Base-by-base conservation (phyloP, 108 stramenopile species). In the Pseudonitzschia pungens region DNA sequence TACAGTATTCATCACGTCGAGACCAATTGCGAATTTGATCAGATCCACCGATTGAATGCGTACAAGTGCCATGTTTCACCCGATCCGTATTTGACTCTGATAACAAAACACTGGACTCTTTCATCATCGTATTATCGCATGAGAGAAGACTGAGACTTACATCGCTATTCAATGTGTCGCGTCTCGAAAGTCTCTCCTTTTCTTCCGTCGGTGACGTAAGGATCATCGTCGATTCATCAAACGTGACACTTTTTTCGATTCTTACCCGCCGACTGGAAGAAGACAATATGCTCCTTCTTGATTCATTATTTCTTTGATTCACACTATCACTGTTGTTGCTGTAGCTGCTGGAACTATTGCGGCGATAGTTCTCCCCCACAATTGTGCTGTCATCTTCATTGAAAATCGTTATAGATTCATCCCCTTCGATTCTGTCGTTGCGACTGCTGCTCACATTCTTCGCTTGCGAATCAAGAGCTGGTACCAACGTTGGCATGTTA, bases 401-500 rank as follows among this genome's bases (percentile, higher is more conserved):
- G 24, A 72, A 42, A 31, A 78, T 68, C 7, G 77, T 78, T 68
- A 65, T 59, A 22, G 77, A 78, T 51, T 21, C 66, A 52, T 48
- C 50, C 12, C 36, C 33, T 24, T 29, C 60, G n/a, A 6, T 18
- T 41, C 36, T 6, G 14, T 15, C 21, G 28, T 29, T 24, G 28
- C 50, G 65, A 56, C 32, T 27, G 53, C 26, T 52, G 32, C 36
- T 36, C 36, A 6, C 68, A 22, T 22, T 40, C 10, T 51, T n/a
- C 24, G 41, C 60, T 22, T 50, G 20, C 20, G 40, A 45, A 50
- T 44, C 18, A 12, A 22, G 29, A 41, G 14, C 16, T 36, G 31
- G 18, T 43, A 75, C 66, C 55, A 75, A 68, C 2, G 74, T 75
- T 24, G 74, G 74, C 74, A 75, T 75, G 43, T 1, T 64, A 33